Conservation (phyloP, 495 filamentous ascomycete species). For the Penicillium coprophilum region DNA sequence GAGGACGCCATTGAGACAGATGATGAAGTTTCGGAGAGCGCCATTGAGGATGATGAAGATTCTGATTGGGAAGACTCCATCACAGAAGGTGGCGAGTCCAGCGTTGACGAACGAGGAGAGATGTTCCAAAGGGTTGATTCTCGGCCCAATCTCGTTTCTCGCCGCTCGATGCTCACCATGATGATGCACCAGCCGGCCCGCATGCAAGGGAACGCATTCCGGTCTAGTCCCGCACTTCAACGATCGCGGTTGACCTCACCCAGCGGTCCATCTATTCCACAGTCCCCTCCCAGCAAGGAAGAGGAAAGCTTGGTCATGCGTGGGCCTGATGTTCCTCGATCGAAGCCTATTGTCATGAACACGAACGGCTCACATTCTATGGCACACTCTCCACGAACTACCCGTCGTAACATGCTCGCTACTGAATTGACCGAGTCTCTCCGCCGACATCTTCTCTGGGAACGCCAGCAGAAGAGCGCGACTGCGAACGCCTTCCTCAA, state of each 20-base stretch:
- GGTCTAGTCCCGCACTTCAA: constrained; percentile 80
- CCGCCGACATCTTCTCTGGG: constrained; percentile 76
- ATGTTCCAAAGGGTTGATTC: constrained; percentile 92
- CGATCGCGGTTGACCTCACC: constrained; percentile 72
- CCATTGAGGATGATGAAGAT: constrained; percentile 85
- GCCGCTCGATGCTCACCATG: constrained; percentile 84
- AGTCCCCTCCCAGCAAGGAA: constrained; percentile 68
- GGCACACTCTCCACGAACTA: constrained; percentile 83
- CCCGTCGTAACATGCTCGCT: constrained; percentile 93
- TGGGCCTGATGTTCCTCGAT: constrained; percentile 68
- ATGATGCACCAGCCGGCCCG: constrained; percentile 71
- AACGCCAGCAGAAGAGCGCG: constrained; percentile 85
- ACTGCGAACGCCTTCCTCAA: constrained; percentile 87
- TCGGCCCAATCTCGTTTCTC: constrained; percentile 77
- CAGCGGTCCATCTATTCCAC: constrained; percentile 69
- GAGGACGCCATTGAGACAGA: constrained; percentile 75
- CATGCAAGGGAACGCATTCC: constrained; percentile 53
- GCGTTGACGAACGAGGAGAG: constrained; percentile 66
- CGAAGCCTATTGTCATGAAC: constrained; percentile 84
- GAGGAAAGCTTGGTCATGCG: constrained; percentile 72
- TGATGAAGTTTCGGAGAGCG: constrained; percentile 73
- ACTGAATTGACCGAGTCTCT: constrained; percentile 86
- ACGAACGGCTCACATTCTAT: constrained; percentile 52
- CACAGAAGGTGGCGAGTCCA: constrained; percentile 81
- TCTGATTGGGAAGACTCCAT: constrained; percentile 91